Base-by-base conservation (phyloP, 352 stramenopile species). In the Phytophthora ohioensis region DNA sequence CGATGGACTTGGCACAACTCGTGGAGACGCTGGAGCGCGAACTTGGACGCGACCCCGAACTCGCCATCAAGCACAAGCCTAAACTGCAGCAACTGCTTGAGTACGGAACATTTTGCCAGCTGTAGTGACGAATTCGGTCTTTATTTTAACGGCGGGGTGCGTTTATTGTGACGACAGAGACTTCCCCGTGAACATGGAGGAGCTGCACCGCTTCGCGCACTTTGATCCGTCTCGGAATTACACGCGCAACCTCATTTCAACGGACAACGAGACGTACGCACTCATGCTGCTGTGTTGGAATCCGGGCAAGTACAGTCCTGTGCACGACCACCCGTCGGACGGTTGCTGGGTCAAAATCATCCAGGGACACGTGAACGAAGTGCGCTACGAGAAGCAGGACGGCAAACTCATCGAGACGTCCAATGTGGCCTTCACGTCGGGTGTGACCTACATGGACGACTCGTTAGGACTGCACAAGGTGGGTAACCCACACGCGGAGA, bases 281-380 rank as follows among this genome's bases (percentile, higher is more conserved):
- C 85, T 98, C 46, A 88, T 99, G 67, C 67, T 99, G 39, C 61
- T 99, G 31, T 98, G 95, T 80, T 98, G 95, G 95, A 98, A 96
- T 75, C 81, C 87, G 31, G 84, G 81, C 58, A 91, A 92, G 79
- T 92, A 92, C 73, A 92, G 91, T 36, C 91, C 91, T 0, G 97
- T 98, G 72, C 94, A 98, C 77, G 92, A 98, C 77, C 94, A 98
- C 78, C 94, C 91, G 45, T 93, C 85, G 49, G 91, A 98, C 71
- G 94, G 93, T 35, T 98, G 94, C 78, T 98, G 91, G 91, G 81
- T 98, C 64, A 90, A 94, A 38, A 78, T 95, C 17, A 85, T 97
- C 17, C 76, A 98, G 63, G 95, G 95, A 15, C 66, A 74, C 31
- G 81, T 98, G 45, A 86, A 91, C 67, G 95, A 98, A 75, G 91